phyloP scores from a whole-genome alignment of 192 early-diverging fungal species.

The Geranomyces michiganensis region DNA sequence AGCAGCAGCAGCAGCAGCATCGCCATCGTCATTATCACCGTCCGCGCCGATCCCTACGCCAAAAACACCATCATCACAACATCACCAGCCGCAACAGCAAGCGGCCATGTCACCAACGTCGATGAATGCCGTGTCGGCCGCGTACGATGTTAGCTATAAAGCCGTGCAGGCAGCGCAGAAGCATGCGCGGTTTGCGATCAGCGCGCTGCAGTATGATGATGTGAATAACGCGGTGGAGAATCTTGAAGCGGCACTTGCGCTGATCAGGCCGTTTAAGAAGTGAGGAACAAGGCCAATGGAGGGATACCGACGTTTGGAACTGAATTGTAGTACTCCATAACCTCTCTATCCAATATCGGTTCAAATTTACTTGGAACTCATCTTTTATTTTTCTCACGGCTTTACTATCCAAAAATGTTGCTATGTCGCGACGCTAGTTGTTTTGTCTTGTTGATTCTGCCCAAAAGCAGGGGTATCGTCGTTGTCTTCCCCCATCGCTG shows the following conservation, averaged over 20 bases:
- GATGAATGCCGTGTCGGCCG: background rate
- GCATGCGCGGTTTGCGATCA: conserved; percentile 87
- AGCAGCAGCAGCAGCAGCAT: background rate
- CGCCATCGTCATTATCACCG: conserved; percentile 25
- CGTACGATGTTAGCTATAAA: conserved; percentile 35
- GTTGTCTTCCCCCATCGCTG: too few species aligned
- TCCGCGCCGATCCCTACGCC: conserved; percentile 20
- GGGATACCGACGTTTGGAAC: too few species aligned
- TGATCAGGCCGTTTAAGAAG: conserved; percentile 21
- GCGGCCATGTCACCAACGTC: conserved; percentile 13
- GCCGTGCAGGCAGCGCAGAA: conserved; percentile 73
- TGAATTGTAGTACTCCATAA: too few species aligned
- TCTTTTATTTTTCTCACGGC: too few species aligned
- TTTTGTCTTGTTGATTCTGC: too few species aligned
- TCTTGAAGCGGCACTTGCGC: conserved; percentile 46
- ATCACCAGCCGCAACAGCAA: conserved; percentile 17
- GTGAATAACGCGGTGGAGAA: conserved; percentile 75
- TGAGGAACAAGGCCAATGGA: conserved; percentile 3
- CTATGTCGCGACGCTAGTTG: too few species aligned
- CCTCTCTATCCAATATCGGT: too few species aligned
- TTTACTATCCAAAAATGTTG: too few species aligned
- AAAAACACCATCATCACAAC: conserved; percentile 18
- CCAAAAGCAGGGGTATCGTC: too few species aligned
- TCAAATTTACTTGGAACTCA: too few species aligned
- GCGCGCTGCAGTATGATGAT: conserved; percentile 94